These are phyloP conservation scores for Pezicula carpinea DNA, from an alignment of 2,329 filamentous ascomycete species.

Conservation along the genomic window DNA sequence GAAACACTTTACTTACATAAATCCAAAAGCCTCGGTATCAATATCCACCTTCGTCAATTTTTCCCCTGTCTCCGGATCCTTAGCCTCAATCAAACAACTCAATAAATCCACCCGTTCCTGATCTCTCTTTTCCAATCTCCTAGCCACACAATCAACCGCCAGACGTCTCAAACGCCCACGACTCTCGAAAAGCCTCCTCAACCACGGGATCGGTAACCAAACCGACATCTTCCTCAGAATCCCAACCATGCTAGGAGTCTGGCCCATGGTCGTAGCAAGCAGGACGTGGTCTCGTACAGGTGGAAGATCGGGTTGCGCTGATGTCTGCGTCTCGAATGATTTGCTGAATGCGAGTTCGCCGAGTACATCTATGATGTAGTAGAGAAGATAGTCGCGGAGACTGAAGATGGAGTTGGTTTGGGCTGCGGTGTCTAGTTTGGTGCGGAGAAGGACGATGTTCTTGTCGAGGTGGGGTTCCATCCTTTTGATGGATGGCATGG, in stretches of 20 bases:
- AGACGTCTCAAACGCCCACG: background rate
- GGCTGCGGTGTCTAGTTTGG: slow-evolving; percentile 6
- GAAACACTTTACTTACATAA: slow-evolving; percentile 5
- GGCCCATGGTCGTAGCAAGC: background rate
- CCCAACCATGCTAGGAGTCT: background rate
- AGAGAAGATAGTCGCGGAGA: background rate
- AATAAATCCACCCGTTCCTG: slow-evolving; percentile 1
- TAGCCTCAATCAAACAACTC: background rate
- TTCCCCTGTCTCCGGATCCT: slow-evolving; percentile 2
- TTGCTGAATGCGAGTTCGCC: slow-evolving; percentile 1
- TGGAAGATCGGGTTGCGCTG: background rate
- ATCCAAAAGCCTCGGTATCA: slow-evolving; percentile 3
- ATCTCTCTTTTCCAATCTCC: background rate
- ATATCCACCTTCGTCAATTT: background rate
- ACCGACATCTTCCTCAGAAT: background rate
- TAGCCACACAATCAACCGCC: background rate
- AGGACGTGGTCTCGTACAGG: background rate
- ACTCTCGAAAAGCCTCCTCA: background rate
- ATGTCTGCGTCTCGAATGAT: background rate
- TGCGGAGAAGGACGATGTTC: slow-evolving; percentile 26
- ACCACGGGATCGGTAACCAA: background rate
- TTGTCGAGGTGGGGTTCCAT: slow-evolving; percentile 31
- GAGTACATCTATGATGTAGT: background rate
- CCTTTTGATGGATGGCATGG: slow-evolving; percentile 28
- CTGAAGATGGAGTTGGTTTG: background rate